Percentiles rank a stretch among this genome's conserved stretches.
phyloP scores from a whole-genome alignment of 495 filamentous ascomycete species.

The Aspergillus egyptiacus region DNA sequence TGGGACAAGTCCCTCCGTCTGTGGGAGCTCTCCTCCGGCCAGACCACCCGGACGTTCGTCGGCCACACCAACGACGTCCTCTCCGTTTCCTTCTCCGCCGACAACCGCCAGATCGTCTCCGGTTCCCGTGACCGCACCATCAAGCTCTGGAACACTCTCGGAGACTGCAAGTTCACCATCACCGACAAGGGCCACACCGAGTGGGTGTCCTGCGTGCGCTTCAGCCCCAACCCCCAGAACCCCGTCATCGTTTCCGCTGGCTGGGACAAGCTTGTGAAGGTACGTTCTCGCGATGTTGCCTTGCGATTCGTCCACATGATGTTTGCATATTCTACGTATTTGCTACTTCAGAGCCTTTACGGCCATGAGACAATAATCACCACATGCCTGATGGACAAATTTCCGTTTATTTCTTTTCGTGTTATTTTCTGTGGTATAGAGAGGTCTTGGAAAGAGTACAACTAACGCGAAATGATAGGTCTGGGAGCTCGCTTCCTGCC shows the following conservation, averaged over 20 bases:
- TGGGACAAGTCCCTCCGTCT: slow-evolving; percentile 99
- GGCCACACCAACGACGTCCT: slow-evolving; percentile 99
- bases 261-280: slow-evolving; percentile 99
- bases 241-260: slow-evolving; percentile 97
- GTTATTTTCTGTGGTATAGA: slow-evolving; percentile 7
- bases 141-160: slow-evolving; percentile 99
- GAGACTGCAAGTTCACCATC: slow-evolving; percentile 99
- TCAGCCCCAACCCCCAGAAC: slow-evolving; percentile 99
- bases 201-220: slow-evolving; percentile 99
- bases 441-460: neutral
- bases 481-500: slow-evolving; percentile 98
- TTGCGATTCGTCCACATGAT: slow-evolving; percentile 63
- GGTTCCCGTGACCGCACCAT: slow-evolving; percentile 96
- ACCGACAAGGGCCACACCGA: slow-evolving; percentile 99
- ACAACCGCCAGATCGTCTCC: slow-evolving; percentile 99
- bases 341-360: slow-evolving; percentile 99
- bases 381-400: slow-evolving; percentile 70
- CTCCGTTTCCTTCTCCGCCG: slow-evolving; percentile 99
- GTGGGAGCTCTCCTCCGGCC: slow-evolving; percentile 95
- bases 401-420: slow-evolving; percentile 21
- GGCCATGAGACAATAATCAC: slow-evolving; percentile 96
- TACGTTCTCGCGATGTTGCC: slow-evolving; percentile 45
- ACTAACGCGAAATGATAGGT: slow-evolving; percentile 56
- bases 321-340: slow-evolving; percentile 94
- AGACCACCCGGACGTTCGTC: slow-evolving; percentile 95